Base-by-base conservation (phyloP, 306 rosid genomes). In the Hippophae rhamnoides region DNA sequence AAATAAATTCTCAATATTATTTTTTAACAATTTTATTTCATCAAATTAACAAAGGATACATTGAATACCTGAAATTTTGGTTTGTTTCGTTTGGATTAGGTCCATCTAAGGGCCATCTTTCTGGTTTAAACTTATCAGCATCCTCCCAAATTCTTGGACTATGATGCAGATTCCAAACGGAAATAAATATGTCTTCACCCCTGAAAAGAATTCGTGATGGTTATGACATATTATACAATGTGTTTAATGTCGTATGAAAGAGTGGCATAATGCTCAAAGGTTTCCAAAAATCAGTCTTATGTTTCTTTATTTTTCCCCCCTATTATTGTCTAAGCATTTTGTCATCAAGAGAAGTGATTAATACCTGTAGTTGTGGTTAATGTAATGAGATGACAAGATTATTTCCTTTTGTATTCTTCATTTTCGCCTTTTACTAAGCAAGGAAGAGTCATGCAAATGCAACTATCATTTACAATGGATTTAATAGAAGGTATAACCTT, bases 81-180 rank as follows among this genome's bases (percentile, higher is more conserved):
- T 88, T 92, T 5, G 88, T 84, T 75, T 92, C 96, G 9, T 92
- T 92, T 25, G 99, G 99, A 76, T 82, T 92, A 64, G 99, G 96
- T 72, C 95, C 96, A 72, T 88, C 96, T 61, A 92, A 76, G 31
- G 93, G 76, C 96, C 99, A 92, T 73, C 96, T 92, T 77, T 92
- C 99, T 1, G 99, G 96, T 61, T 74, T 72, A 67, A 92, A 92
- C 72, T 80, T 75, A 23, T 88, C 95, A n/a, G 96, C 90, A 31
- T 66, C 82, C 6, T 88, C 95, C 99, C 99, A 92, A 56, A 64
- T 71, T 49, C 64, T 66, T 64, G 95, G 95, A 80, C 96, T 71
- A 38, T 82, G 95, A 82, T 92, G 99, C 58, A 92, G 78, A 78
- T 88, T 92, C 99, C 99, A 92, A 44, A 84, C 72, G 40, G 90